These are phyloP conservation scores for Adansonia grandidieri DNA, from an alignment of 441 rosid species.

Conservation along the genomic window DNA sequence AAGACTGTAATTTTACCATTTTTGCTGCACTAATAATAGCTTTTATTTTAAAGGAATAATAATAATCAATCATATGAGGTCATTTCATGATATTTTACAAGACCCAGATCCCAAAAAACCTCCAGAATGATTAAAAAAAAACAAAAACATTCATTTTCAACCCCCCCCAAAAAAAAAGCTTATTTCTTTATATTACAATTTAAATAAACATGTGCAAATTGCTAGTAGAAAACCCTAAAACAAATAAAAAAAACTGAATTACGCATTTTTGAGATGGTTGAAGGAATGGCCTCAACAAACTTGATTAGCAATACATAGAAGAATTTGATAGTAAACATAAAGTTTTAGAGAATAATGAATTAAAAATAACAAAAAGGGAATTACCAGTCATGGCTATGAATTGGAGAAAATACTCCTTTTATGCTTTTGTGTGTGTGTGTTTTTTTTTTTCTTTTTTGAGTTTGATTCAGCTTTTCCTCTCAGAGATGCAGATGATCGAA, in stretches of 20 bases:
- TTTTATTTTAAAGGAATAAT: neutral
- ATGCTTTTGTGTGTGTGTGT: too few relatives aligned
- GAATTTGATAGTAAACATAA: neutral
- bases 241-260: neutral
- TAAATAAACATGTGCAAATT: neutral
- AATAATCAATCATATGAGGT: neutral
- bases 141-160: neutral
- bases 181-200: too few relatives aligned
- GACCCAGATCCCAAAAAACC: conserved; percentile 11
- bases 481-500: too few relatives aligned
- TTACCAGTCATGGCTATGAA: too few relatives aligned
- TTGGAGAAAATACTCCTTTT: too few relatives aligned
- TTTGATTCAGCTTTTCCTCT: too few relatives aligned
- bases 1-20: neutral
- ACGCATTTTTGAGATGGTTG: neutral
- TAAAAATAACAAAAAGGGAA: neutral
- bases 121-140: neutral
- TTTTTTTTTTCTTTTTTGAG: too few relatives aligned
- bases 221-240: neutral
- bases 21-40: neutral
- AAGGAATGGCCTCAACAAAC: neutral
- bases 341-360: neutral
- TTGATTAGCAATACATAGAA: neutral
- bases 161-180: neutral
- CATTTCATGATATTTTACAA: neutral